A percentile compares a stretch with the other conserved stretches of the same genome.
Evolutionary conservation across 1,284 basidiomycete species (phyloP).

Genomic region (Ceratobasidium sp.): DNA sequence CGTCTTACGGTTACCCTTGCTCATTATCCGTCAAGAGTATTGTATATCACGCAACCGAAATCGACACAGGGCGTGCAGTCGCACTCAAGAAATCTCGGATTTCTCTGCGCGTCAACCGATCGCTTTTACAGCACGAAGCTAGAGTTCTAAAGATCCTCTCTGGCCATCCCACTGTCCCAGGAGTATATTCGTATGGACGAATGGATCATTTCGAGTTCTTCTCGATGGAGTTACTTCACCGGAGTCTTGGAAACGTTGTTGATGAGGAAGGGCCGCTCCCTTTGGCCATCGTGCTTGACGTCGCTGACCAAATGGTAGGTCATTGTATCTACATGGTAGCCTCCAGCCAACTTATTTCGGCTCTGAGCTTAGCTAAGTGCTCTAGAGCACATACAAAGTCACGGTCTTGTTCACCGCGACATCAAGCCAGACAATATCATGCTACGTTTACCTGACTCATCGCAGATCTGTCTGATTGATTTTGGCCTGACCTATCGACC

Average conservation of each 20-base stretch:
- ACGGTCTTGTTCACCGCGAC: conserved; percentile 3
- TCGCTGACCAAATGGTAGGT: neutral
- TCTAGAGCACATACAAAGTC: neutral
- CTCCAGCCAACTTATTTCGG: too few species aligned
- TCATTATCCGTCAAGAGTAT: neutral
- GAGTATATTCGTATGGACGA: conserved; percentile 37
- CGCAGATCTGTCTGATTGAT: neutral
- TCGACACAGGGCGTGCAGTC: neutral
- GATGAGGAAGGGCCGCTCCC: neutral
- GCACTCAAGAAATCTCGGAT: conserved; percentile 40
- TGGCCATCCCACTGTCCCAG: conserved; percentile 45
- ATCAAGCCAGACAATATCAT: conserved; percentile 14
- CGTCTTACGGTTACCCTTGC: neutral
- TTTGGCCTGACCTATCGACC: neutral
- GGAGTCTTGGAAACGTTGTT: neutral
- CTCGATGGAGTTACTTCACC: conserved; percentile 40
- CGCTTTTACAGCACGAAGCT: conserved; percentile 43
- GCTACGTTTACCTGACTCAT: neutral
- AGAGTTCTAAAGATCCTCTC: conserved; percentile 44
- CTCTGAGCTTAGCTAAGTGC: neutral
- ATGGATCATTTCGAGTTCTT: conserved; percentile 45
- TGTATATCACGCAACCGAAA: neutral
- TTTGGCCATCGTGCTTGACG: neutral
- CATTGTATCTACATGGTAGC: neutral
- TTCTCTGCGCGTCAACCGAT: conserved; percentile 39